Percentiles rank a stretch among this genome's conserved stretches.
These are phyloP conservation scores for Plectosphaerella cucumerina DNA, from an alignment of 2,329 filamentous ascomycete species.

Conservation along the genomic window DNA sequence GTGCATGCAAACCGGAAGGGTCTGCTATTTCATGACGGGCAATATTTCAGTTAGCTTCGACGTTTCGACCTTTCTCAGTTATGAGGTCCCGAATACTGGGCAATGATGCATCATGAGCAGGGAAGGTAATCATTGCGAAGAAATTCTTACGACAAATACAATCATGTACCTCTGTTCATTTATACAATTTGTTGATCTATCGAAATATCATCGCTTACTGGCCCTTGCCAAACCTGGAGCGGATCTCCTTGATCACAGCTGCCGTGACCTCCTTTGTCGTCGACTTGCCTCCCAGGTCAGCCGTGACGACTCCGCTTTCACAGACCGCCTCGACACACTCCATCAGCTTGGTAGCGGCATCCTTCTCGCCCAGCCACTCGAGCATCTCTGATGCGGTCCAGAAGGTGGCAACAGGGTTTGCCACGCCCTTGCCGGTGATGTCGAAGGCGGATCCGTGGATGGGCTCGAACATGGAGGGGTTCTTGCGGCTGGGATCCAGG, in stretches of 20 bases:
- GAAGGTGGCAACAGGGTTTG: slow-evolving; percentile 55
- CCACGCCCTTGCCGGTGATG: slow-evolving; percentile 51
- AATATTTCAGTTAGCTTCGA: too few relatives aligned
- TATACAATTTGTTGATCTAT: too few relatives aligned
- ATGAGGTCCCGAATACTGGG: too few relatives aligned
- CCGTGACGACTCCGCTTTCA: slow-evolving; percentile 45
- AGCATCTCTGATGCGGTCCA: slow-evolving; percentile 58
- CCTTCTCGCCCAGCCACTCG: slow-evolving; percentile 50
- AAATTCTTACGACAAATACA: too few relatives aligned
- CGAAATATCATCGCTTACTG: not conserved
- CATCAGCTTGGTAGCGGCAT: slow-evolving; percentile 45
- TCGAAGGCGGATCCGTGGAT: slow-evolving; percentile 58
- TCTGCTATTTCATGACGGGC: too few relatives aligned
- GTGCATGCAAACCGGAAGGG: too few relatives aligned
- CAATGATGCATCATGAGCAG: too few relatives aligned
- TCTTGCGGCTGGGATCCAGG: slow-evolving; percentile 53
- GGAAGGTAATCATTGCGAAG: too few relatives aligned
- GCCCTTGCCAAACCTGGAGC: slow-evolving; percentile 4
- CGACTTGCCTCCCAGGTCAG: slow-evolving; percentile 47
- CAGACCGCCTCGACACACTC: slow-evolving; percentile 49
- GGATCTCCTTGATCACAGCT: slow-evolving; percentile 19
- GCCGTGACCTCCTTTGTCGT: slow-evolving; percentile 29
- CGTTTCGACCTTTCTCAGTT: too few relatives aligned
- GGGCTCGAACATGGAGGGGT: slow-evolving; percentile 58
- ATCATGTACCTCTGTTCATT: too few relatives aligned